Conservation (phyloP, 768 basidiomycete genomes). For the Thelephora ganbajun region DNA sequence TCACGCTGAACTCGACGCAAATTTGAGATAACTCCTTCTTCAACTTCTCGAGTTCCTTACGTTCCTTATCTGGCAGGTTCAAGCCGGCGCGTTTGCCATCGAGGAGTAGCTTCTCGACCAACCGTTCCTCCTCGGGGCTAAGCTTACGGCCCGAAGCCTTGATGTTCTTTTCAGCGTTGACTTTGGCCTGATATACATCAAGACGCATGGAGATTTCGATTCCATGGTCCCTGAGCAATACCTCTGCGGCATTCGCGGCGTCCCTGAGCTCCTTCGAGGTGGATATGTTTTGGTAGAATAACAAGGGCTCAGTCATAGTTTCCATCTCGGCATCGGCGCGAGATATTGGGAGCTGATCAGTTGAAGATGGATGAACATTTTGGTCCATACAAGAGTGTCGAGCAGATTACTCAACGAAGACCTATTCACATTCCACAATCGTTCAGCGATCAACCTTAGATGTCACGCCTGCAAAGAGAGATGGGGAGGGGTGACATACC, state of each 20-base stretch:
- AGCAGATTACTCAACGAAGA: slow-evolving; percentile 43
- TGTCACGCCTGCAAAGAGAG: background rate
- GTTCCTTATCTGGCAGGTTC: slow-evolving; percentile 49
- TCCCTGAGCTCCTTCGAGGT: slow-evolving; percentile 64
- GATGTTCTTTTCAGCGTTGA: slow-evolving; percentile 55
- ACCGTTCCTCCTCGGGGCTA: slow-evolving; percentile 50
- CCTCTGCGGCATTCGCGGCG: slow-evolving; percentile 63
- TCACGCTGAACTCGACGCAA: slow-evolving; percentile 67
- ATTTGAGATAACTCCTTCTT: slow-evolving; percentile 69
- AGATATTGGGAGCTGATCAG: slow-evolving; percentile 40
- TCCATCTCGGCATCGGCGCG: slow-evolving; percentile 43
- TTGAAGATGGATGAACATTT: slow-evolving; percentile 5
- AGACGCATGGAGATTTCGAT: slow-evolving; percentile 73
- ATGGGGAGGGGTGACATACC: slow-evolving; percentile 31
- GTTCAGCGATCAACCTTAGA: background rate
- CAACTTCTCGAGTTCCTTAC: slow-evolving; percentile 38
- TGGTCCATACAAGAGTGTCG: slow-evolving; percentile 4
- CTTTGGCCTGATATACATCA: slow-evolving; percentile 67
- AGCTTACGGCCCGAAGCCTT: slow-evolving; percentile 43
- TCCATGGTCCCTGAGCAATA: slow-evolving; percentile 51
- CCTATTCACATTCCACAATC: slow-evolving; percentile 24
- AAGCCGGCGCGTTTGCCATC: slow-evolving; percentile 75
- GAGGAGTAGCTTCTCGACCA: slow-evolving; percentile 73
- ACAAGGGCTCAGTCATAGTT: slow-evolving; percentile 38
- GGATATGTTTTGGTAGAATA: slow-evolving; percentile 78